A percentile compares a stretch with the other conserved stretches of the same genome.
Conservation (phyloP, 495 filamentous ascomycete species). For the Talaromyces stipitatus region DNA sequence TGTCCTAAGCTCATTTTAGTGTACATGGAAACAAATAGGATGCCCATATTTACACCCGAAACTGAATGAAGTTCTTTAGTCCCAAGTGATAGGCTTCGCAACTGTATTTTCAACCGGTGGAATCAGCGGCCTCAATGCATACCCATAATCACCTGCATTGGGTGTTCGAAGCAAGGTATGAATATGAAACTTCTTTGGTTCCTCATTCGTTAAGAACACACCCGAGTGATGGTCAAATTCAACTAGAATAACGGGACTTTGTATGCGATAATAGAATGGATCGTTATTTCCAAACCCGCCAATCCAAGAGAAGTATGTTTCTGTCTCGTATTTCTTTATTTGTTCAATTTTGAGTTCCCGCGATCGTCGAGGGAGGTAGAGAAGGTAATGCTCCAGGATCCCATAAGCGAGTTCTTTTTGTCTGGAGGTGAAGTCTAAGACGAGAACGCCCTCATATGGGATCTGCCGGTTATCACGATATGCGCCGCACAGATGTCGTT, state of each 20-base stretch:
- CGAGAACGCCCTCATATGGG: conserved; percentile 60
- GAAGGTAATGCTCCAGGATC: conserved; percentile 52
- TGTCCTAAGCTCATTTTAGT: background rate
- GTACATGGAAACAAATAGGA: background rate
- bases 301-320: conserved; percentile 75
- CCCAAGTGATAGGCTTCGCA: conserved; percentile 37
- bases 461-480: conserved; percentile 69
- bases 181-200: conserved; percentile 69
- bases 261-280: conserved; percentile 69
- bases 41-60: conserved; percentile 4
- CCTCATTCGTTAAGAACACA: conserved; percentile 64
- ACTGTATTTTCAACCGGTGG: conserved; percentile 29
- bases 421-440: conserved; percentile 29
- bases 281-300: conserved; percentile 53
- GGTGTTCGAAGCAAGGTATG: conserved; percentile 64
- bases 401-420: conserved; percentile 47
- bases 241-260: conserved; percentile 61
- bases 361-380: conserved; percentile 51
- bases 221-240: conserved; percentile 80
- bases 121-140: conserved; percentile 38
- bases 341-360: conserved; percentile 44
- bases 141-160: conserved; percentile 69
- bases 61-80: conserved; percentile 6
- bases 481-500: conserved; percentile 66
- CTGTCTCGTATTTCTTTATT: conserved; percentile 42